Evolutionary conservation across 768 basidiomycete genomes (phyloP), one percentile per base, ranked within the genome.

Genomic region (Phylloporus arenicola): DNA sequence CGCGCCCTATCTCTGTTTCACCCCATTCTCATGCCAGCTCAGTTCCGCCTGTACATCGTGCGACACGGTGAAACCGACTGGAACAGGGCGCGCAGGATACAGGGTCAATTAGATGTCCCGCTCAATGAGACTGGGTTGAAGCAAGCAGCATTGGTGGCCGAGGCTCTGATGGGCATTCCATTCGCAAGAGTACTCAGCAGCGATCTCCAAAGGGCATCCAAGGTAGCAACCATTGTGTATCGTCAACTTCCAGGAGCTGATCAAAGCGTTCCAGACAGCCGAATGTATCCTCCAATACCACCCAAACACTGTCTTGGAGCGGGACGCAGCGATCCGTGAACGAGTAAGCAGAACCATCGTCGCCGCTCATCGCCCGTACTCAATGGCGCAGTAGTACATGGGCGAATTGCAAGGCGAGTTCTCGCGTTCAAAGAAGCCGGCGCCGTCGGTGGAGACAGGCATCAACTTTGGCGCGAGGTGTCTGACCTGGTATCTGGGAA

Each of bases 51-150:
- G 41, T 86, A 83, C 62, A 68, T 88, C 54, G 75, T 88, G 43
- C 81, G 88, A 38, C 88, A 91, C 57, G 88, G 86, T 17, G 86
- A 91, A 71, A 91, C 88, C 22, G 75, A 81, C 37, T 82, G 77
- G 60, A 90, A 90, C 65, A 68, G 72, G 46, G 66, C 70, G 6
- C 71, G 73, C 22, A 79, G 86, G 50, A 76, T 88, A 40, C 88
- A 92, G 71, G 89, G 89, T 35, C 89, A 92, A 9, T 58, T 80
- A 48, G 84, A 92, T 67, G 83, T 82, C 7, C 55, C 65, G 35
- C 72, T 92, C 60, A 90, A 90, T 57, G 76, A 72, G 14, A 68
- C 64, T 4, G 89, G 89, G 13, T 47, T 74, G 42, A 68, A 69
- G 47, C 88, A 92, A 64, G 84, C 84, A 19, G 59, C 61, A 48